Conservation (phyloP, 1,139 yeast species). For the Candida frijolesensis region DNA sequence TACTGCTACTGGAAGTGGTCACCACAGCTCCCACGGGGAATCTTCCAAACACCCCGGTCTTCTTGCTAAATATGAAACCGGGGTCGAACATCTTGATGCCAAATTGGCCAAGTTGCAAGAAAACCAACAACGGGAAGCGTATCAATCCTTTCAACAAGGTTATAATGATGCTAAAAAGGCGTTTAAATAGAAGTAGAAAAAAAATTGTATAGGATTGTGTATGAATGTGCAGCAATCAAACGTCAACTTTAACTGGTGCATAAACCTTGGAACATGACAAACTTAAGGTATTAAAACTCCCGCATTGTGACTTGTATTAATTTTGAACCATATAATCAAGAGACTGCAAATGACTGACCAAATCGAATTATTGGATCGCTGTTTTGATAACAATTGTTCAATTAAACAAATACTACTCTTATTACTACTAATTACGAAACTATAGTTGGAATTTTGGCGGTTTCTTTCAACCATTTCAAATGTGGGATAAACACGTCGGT, state of each 20-base stretch:
- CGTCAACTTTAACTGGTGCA: slow-evolving; percentile 52
- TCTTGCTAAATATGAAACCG: slow-evolving; percentile 4
- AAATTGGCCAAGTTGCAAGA: slow-evolving; percentile 35
- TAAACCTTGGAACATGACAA: slow-evolving; percentile 63
- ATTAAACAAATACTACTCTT: not conserved
- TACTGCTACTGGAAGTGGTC: not conserved
- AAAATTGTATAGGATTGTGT: not conserved
- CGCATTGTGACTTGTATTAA: too few relatives aligned
- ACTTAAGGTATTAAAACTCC: slow-evolving; percentile 8
- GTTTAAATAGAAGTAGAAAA: not conserved
- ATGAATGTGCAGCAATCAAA: too few relatives aligned
- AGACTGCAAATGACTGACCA: too few relatives aligned
- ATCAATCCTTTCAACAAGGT: slow-evolving; percentile 18
- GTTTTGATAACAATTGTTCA: too few relatives aligned
- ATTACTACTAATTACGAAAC: not conserved
- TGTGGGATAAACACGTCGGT: slow-evolving; percentile 41
- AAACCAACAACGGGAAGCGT: too few relatives aligned
- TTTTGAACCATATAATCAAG: too few relatives aligned
- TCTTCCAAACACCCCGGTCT: slow-evolving; percentile 5
- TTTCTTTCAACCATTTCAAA: slow-evolving; percentile 39
- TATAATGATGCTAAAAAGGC: slow-evolving; percentile 32
- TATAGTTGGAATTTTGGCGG: slow-evolving; percentile 14
- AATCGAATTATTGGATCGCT: too few relatives aligned
- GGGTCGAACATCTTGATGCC: slow-evolving; percentile 23
- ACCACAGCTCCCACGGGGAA: not conserved